Evolutionary conservation across 306 rosid species (phyloP).

Genomic region (Betula pendula): DNA sequence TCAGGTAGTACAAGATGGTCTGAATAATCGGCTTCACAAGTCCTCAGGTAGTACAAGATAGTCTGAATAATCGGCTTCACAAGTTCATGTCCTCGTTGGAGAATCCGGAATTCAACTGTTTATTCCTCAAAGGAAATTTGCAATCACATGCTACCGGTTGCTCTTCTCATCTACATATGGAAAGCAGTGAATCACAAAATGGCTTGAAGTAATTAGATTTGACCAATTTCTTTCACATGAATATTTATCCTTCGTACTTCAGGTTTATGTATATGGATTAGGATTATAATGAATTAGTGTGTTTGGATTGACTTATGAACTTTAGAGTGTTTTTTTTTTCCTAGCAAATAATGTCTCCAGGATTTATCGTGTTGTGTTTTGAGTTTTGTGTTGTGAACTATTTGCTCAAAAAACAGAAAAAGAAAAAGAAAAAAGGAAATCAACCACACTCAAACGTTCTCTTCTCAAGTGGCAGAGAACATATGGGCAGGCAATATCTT

Average conservation of each 20-base stretch:
- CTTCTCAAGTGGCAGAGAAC: too few relatives aligned
- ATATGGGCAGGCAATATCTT: too few relatives aligned
- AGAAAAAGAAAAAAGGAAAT: too few relatives aligned
- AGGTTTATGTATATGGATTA: not conserved
- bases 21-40: constrained; percentile 31
- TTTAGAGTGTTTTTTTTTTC: not conserved
- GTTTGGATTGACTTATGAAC: not conserved
- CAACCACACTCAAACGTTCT: too few relatives aligned
- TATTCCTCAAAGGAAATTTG: constrained; percentile 27
- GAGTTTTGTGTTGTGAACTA: too few relatives aligned
- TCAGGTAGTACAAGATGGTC: constrained; percentile 37
- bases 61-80: constrained; percentile 26
- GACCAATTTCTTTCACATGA: not conserved
- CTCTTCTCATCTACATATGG: constrained; percentile 1
- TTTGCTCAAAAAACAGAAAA: too few relatives aligned
- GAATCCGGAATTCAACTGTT: constrained; percentile 13
- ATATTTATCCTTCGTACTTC: not conserved
- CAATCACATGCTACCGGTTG: constrained; percentile 3
- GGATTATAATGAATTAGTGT: not conserved
- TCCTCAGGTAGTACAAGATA: constrained; percentile 39
- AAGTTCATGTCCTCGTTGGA: constrained; percentile 28
- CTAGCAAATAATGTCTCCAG: not conserved
- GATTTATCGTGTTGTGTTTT: too few relatives aligned
- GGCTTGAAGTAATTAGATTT: constrained; percentile 3
- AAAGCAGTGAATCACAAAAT: constrained; percentile 19